A percentile compares a stretch with the other conserved stretches of the same genome.
phyloP scores from a whole-genome alignment of 768 basidiomycete species.

The Pisolithus microcarpus region DNA sequence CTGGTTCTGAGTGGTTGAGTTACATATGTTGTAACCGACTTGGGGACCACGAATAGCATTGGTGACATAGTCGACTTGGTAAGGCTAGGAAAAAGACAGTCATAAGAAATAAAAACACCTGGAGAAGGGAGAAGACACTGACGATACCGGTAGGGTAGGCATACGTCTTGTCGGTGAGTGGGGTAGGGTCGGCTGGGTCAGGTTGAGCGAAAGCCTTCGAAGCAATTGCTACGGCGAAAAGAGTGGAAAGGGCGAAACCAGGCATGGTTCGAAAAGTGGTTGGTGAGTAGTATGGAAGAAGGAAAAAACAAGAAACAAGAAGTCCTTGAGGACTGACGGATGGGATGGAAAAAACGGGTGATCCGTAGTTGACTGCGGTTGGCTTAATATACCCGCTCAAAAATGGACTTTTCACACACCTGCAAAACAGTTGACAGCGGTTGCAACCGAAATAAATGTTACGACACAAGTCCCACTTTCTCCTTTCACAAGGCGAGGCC shows the following conservation, averaged over 20 bases:
- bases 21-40: slow-evolving; percentile 60
- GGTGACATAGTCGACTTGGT: slow-evolving; percentile 40
- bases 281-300: not conserved
- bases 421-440: not conserved
- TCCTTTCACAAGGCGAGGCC: no score
- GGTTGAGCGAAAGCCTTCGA: slow-evolving; percentile 25
- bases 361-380: not conserved
- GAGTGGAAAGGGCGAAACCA: slow-evolving; percentile 40
- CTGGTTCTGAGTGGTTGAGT: slow-evolving; percentile 58
- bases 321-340: not conserved
- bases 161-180: slow-evolving; percentile 40
- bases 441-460: not conserved
- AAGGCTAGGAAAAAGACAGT: slow-evolving; percentile 32
- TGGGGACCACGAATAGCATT: slow-evolving; percentile 49
- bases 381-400: not conserved
- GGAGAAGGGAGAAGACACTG: slow-evolving; percentile 8
- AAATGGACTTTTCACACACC: slow-evolving; percentile 2
- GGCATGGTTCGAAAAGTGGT: slow-evolving; percentile 34
- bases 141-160: slow-evolving; percentile 39
- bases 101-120: not conserved
- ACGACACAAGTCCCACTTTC: no score
- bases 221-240: slow-evolving; percentile 26
- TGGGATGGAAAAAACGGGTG: not conserved
- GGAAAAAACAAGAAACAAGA: not conserved
- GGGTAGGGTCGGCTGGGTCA: slow-evolving; percentile 39